Base-by-base conservation (phyloP, 108 stramenopile genomes). In the Skeletonema menzelii region DNA sequence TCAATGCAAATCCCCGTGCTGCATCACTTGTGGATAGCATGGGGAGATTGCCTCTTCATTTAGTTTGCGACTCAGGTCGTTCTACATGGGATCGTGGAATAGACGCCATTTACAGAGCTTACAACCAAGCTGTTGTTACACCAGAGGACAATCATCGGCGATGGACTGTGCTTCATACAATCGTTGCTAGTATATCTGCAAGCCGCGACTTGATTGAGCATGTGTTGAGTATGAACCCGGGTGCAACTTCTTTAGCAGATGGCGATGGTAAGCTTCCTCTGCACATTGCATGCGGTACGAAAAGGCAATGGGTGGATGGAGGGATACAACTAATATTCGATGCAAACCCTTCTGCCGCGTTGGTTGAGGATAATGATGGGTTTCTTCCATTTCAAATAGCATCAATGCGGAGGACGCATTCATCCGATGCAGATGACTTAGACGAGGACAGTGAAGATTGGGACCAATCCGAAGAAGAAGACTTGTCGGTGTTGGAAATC, bases 231-330 rank as follows among this genome's bases (percentile, higher is more conserved):
- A 61, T 86, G 32, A 76, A 90, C 66, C 86, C 86, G 15, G 73
- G 77, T 27, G 86, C 70, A 20, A 82, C 84, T 0, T 73, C 83
- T 7, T 70, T 88, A 57, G 65, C 88, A 1, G 87, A 94, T 65
- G 81, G 86, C 13, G 64, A 82, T 27, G 90, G 93, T 17, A 87
- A 77, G 55, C 69, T 84, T 64, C 89, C 93, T 3, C 66, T 94
- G 4, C 93, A 94, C 65, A 56, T 88, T 27, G 88, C 86, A 27
- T 91, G 90, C 72, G 86, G 80, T 35, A 38, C 76, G 14, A 89
- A 89, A 7, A 83, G 86, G 27, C 63, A 60, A 13, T 91, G 93
- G 93, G 78, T 76, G 62, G 77, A 76, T 14, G 79, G 71, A 24
- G 87, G 90, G 0, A 19, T 91, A 4, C 73, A 77, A 12, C 44